Base-by-base conservation (phyloP, 177 flowering plant genomes). In the Tripterygium wilfordii region DNA sequence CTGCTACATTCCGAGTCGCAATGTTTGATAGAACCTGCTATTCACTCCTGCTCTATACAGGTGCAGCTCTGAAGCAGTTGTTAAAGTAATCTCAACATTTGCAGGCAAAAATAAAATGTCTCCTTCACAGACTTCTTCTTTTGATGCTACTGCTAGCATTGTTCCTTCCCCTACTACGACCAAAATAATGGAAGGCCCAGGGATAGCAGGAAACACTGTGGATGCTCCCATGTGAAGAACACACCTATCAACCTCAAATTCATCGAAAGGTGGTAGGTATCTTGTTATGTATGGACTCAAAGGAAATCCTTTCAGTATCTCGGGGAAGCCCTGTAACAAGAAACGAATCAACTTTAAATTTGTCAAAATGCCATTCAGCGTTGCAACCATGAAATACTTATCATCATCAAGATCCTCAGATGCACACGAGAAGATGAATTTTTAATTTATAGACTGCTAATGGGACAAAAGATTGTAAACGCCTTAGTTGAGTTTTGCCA, bases 181-280 rank as follows among this genome's bases (percentile, higher is more conserved):
- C 31, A 94, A 2, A 30, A 76, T 79, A 32, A 94, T 54, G 28
- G 96, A 87, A 1, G 99, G 95, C 3, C 96, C 95, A 1, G 76
- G 66, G 10, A 65, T 51, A 19, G 82, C 76, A 15, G 85, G 76
- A 35, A 94, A 80, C 9, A 51, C 66, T n/a, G 74, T 52, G 2
- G 85, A 72, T 33, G 60, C 58, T 6, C 72, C 82, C 1, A 23
- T 18, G 0, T 92, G 83, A 36, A 94, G 80, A 48, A 47, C 29
- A 49, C 88, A 94, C 1, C 49, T 62, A 41, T 94, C 99, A 20
- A 92, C 85, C 74, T 92, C 99, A 61, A 92, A 92, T 57, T 92
- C 99, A 42, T 92, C 88, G 24, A 84, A 89, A 8, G 96, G 96
- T 2, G 97, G 97, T 5, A 45, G 55, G 64, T 89, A 92, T 61